These are phyloP conservation scores for Talaromyces nanjingensis DNA, from an alignment of 495 filamentous ascomycete genomes.

Conservation along the genomic window DNA sequence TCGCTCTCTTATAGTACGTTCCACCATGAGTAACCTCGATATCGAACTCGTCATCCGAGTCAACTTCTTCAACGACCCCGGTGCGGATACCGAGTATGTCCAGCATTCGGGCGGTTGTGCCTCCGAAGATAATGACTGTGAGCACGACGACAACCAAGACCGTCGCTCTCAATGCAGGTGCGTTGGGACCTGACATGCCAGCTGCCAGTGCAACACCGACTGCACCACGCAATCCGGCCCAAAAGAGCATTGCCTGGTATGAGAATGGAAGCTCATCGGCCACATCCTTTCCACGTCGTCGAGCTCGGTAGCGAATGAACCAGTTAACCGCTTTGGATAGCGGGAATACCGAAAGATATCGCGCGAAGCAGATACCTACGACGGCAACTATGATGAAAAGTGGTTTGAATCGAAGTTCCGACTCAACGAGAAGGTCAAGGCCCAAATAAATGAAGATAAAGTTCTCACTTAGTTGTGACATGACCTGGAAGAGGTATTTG, in stretches of 20 bases:
- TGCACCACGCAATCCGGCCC: slow-evolving; percentile 92
- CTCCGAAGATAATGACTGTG: slow-evolving; percentile 97
- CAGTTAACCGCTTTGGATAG: slow-evolving; percentile 86
- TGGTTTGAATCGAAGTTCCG: slow-evolving; percentile 80
- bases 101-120: slow-evolving; percentile 96
- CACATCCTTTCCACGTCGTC: slow-evolving; percentile 67
- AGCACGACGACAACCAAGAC: slow-evolving; percentile 95
- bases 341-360: slow-evolving; percentile 92
- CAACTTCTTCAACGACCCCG: slow-evolving; percentile 91
- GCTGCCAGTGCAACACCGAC: slow-evolving; percentile 96
- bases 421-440: slow-evolving; percentile 86
- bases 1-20: slow-evolving; percentile 70
- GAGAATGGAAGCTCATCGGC: slow-evolving; percentile 86
- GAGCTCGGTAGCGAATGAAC: slow-evolving; percentile 85
- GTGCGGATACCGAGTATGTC: slow-evolving; percentile 93
- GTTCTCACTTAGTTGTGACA: slow-evolving; percentile 93
- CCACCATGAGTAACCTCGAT: slow-evolving; percentile 76
- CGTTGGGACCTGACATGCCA: slow-evolving; percentile 69
- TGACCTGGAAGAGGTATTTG: slow-evolving; percentile 93
- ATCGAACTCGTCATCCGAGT: slow-evolving; percentile 97
- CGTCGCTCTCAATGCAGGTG: slow-evolving; percentile 74
- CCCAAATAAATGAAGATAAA: slow-evolving; percentile 99
- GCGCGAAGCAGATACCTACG: slow-evolving; percentile 81
- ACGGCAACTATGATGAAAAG: slow-evolving; percentile 92
- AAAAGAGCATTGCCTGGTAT: slow-evolving; percentile 97